Evolutionary conservation across 1,284 basidiomycete species (phyloP), one percentile per base, ranked within the genome.

Genomic region (Cutaneotrichosporon dermatis): DNA sequence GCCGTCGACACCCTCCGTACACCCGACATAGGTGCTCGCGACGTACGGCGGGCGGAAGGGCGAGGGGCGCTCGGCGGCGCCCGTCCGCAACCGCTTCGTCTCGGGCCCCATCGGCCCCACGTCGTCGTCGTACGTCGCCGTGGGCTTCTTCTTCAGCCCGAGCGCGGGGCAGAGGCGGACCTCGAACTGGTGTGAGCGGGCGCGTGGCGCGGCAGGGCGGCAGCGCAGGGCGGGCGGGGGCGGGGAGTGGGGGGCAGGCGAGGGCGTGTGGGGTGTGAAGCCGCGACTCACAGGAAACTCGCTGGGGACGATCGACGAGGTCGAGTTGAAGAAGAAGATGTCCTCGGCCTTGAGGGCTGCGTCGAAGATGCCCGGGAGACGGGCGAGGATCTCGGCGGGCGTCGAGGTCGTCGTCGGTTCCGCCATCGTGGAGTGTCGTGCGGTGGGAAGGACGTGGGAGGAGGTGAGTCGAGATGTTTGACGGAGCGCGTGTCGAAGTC

Each of bases 41-140:
- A 84, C 84, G 74, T 93, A 93, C 1, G 91, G 91, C 5, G 89
- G 88, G 37, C 82, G 79, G 75, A 94, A 92, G 0, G 90, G 90
- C 70, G 92, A 85, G 7, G 56, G 46, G 43, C 53, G 41, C 34
- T 57, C 58, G 6, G 55, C 51, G 6, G 48, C 53, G 37, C 25
- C 48, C n/a, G 65, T 65, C 60, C 75, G 71, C 41, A 66, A 66
- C 15, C 72, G 64, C 52, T 75, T 73, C 9, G 58, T 39, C 34
- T 72, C 68, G 4, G 68, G 67, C 2, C 66, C 65, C 2, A 60
- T 33, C 4, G 46, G 15, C 4, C 25, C 55, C 6, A 55, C 53
- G 34, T 50, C 39, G 16, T 40, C 44, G 33, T 11, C 40, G 16
- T 35, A 7, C 4, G 50, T 25, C n/a, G 35, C 33, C 34, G 53